Percentiles rank a stretch among this genome's conserved stretches.
These are phyloP conservation scores for Catunica adiposa DNA, from an alignment of 2,329 filamentous ascomycete species.

Conservation along the genomic window DNA sequence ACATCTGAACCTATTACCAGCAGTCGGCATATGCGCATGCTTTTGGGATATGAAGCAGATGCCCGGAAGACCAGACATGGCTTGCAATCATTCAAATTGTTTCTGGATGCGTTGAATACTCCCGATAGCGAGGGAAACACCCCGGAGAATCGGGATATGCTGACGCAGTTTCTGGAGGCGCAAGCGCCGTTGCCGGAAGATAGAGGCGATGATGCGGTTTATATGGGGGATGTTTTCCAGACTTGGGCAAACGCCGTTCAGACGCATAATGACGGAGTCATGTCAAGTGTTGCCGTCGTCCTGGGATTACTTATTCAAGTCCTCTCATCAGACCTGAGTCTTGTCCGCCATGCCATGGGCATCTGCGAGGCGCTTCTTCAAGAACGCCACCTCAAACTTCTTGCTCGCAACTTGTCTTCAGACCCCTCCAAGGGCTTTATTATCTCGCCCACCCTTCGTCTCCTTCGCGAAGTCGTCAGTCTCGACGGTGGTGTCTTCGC, in stretches of 20 bases:
- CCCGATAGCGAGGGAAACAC: slow-evolving; percentile 26
- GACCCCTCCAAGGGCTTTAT: slow-evolving; percentile 73
- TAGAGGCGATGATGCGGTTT: slow-evolving; percentile 34
- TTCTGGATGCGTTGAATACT: slow-evolving; percentile 49
- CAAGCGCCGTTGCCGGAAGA: slow-evolving; percentile 30
- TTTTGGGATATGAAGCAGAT: slow-evolving; percentile 58
- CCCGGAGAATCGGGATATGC: slow-evolving; percentile 37
- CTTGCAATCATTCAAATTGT: slow-evolving; percentile 51
- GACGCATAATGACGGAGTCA: slow-evolving; percentile 61
- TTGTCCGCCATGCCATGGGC: slow-evolving; percentile 57
- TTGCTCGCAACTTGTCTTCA: slow-evolving; percentile 63
- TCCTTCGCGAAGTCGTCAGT: slow-evolving; percentile 70
- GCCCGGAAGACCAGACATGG: slow-evolving; percentile 49
- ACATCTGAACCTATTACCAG: slow-evolving; percentile 46
- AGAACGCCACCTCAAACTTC: slow-evolving; percentile 61
- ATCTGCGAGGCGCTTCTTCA: slow-evolving; percentile 71
- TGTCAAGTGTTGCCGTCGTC: slow-evolving; percentile 66
- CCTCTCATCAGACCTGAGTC: slow-evolving; percentile 55
- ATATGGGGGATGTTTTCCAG: slow-evolving; percentile 66
- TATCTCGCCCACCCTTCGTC: slow-evolving; percentile 71
- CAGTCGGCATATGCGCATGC: slow-evolving; percentile 48
- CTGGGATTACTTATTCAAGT: slow-evolving; percentile 68
- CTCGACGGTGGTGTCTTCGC: slow-evolving; percentile 77
- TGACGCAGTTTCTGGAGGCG: slow-evolving; percentile 51
- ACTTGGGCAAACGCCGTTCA: slow-evolving; percentile 74